Conservation (phyloP, 495 filamentous ascomycete genomes). For the Trypethelium eluteriae region DNA sequence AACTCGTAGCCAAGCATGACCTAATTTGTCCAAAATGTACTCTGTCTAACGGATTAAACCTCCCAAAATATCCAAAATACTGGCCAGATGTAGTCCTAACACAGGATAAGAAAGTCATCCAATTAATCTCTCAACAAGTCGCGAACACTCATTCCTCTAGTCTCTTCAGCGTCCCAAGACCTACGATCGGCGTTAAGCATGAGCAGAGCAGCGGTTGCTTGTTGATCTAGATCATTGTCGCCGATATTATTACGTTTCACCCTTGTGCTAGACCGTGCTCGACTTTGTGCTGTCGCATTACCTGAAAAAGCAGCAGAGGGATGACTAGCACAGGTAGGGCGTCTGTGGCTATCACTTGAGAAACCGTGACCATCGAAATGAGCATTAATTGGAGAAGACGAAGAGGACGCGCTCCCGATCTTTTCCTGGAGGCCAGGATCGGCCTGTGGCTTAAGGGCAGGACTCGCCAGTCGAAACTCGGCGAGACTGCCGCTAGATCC, state of each 20-base stretch:
- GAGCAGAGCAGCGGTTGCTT: constrained; percentile 34
- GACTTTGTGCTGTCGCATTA: neutral
- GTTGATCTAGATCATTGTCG: constrained; percentile 31
- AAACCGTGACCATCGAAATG: neutral
- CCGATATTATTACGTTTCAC: neutral
- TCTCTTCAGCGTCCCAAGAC: constrained; percentile 7
- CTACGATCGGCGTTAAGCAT: constrained; percentile 37
- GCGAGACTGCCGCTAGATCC: constrained; percentile 2
- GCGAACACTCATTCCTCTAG: constrained; percentile 5
- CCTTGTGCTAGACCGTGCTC: neutral
- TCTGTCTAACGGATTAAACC: too few relatives aligned
- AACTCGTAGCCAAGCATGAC: too few relatives aligned
- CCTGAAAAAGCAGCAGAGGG: neutral
- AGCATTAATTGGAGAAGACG: neutral
- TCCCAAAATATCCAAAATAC: neutral
- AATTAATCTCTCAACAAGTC: constrained; percentile 1
- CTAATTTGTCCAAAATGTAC: too few relatives aligned
- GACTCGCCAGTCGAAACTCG: constrained; percentile 1
- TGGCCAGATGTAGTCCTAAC: neutral
- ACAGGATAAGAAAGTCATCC: neutral
- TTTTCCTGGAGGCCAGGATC: neutral
- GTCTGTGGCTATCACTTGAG: neutral
- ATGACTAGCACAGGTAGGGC: neutral
- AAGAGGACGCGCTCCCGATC: neutral
- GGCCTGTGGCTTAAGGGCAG: neutral